Evolutionary conservation across 768 basidiomycete genomes (phyloP).

Genomic region (Trametes meyenii): DNA sequence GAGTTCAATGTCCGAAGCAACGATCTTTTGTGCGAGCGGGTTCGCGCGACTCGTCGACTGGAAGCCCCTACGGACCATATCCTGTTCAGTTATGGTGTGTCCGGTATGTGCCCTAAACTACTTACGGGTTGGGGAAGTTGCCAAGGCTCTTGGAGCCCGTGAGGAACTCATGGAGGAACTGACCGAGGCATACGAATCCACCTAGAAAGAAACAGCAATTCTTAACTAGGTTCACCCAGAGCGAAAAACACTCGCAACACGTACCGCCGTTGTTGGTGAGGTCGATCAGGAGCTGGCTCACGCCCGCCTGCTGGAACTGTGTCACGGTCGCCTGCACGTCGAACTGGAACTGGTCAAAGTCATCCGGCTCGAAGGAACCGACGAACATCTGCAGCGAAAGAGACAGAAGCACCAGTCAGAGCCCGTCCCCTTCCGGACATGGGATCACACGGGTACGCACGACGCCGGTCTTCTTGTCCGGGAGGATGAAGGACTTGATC

Average conservation of each 20-base stretch:
- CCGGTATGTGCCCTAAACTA: conserved; percentile 1
- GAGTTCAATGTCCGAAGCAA: conserved; percentile 52
- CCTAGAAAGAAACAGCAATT: conserved; percentile 37
- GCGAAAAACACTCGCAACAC: conserved; percentile 13
- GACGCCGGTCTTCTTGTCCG: conserved; percentile 60
- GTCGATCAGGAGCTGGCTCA: conserved; percentile 57
- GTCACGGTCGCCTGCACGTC: conserved; percentile 50
- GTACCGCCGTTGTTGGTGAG: conserved; percentile 65
- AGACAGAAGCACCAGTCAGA: neutral
- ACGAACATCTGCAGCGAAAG: conserved; percentile 52
- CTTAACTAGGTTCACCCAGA: neutral
- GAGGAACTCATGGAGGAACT: conserved; percentile 61
- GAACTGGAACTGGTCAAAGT: conserved; percentile 54
- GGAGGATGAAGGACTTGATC: conserved; percentile 58
- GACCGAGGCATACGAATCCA: conserved; percentile 63
- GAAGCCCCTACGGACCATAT: conserved; percentile 48
- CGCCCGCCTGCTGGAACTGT: conserved; percentile 50
- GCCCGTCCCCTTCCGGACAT: neutral
- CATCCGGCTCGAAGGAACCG: conserved; percentile 53
- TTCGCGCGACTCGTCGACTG: conserved; percentile 56
- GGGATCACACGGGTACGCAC: conserved; percentile 37
- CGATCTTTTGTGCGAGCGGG: conserved; percentile 60
- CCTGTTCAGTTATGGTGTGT: neutral
- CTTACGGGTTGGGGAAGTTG: conserved; percentile 51
- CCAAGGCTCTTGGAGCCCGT: conserved; percentile 43